A percentile compares a stretch with the other conserved stretches of the same genome.
These are phyloP conservation scores for Hanseniaspora jakobsenii DNA, from an alignment of 805 yeast genomes.

Conservation along the genomic window DNA sequence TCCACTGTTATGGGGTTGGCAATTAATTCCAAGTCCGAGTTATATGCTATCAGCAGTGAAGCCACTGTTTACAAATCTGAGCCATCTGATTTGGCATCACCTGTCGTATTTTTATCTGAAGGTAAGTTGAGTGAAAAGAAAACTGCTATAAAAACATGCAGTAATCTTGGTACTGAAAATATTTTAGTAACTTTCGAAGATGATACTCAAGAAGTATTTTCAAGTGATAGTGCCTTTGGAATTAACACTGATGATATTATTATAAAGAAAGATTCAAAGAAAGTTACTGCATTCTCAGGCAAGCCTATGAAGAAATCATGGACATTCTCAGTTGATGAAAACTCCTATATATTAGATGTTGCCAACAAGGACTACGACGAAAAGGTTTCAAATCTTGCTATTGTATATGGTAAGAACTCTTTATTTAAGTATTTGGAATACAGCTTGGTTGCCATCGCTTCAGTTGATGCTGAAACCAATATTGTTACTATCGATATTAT, in stretches of 20 bases:
- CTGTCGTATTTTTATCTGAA: neutral
- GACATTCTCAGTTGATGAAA: constrained; percentile 25
- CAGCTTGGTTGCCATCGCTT: constrained; percentile 43
- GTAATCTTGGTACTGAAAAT: constrained; percentile 10
- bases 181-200: constrained; percentile 19
- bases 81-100: constrained; percentile 8
- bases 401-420: constrained; percentile 52
- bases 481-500: constrained; percentile 41
- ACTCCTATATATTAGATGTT: constrained; percentile 33
- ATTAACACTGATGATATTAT: constrained; percentile 19
- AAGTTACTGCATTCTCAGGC: constrained; percentile 22
- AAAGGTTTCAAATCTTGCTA: constrained; percentile 49
- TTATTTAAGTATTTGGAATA: constrained; percentile 77
- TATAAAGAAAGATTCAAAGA: constrained; percentile 20
- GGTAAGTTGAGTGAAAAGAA: neutral
- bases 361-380: constrained; percentile 32
- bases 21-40: too few relatives aligned
- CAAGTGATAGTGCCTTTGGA: constrained; percentile 18
- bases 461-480: constrained; percentile 26
- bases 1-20: constrained; percentile 21
- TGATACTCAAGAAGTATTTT: constrained; percentile 17
- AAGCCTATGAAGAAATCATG: constrained; percentile 29
- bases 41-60: too few relatives aligned
- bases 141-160: neutral
- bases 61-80: constrained; percentile 18